These are phyloP conservation scores for Vigna trinervia DNA, from an alignment of 306 rosid species.

Conservation along the genomic window DNA sequence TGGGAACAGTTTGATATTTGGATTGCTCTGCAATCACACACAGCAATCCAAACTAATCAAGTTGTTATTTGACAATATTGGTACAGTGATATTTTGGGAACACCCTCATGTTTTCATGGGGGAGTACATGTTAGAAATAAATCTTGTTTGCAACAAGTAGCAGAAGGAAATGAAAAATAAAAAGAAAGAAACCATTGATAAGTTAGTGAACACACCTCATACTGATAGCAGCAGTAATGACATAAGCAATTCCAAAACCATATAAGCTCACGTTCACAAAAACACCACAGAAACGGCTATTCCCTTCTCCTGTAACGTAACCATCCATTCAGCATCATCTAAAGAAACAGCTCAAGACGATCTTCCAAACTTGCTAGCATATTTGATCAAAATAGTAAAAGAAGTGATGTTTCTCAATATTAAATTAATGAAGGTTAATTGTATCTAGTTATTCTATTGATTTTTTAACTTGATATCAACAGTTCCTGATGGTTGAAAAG, in stretches of 20 bases:
- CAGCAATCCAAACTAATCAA: slow-evolving; percentile 7
- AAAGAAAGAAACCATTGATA: slow-evolving; percentile 6
- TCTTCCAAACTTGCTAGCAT: slow-evolving; percentile 8
- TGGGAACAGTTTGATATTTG: slow-evolving; percentile 53
- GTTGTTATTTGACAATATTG: neutral
- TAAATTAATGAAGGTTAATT: slow-evolving; percentile 14
- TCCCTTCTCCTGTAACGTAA: slow-evolving; percentile 50
- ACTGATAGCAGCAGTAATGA: slow-evolving; percentile 61
- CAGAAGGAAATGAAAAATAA: slow-evolving; percentile 24
- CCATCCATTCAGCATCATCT: slow-evolving; percentile 35
- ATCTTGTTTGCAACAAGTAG: slow-evolving; percentile 7
- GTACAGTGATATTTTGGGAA: slow-evolving; percentile 7
- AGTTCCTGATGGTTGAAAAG: neutral
- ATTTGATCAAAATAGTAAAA: slow-evolving; percentile 1
- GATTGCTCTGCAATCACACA: slow-evolving; percentile 57
- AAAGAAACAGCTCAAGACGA: slow-evolving; percentile 28
- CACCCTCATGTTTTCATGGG: neutral
- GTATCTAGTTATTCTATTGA: neutral
- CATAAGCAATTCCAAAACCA: slow-evolving; percentile 67
- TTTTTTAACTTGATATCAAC: neutral
- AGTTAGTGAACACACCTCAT: slow-evolving; percentile 51
- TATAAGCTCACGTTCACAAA: slow-evolving; percentile 53
- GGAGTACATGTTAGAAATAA: neutral
- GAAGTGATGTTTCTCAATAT: slow-evolving; percentile 33
- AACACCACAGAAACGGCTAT: slow-evolving; percentile 46